Evolutionary conservation across 805 yeast genomes (phyloP), one percentile per base, ranked within the genome.

Genomic region (Komagataella pastoris): DNA sequence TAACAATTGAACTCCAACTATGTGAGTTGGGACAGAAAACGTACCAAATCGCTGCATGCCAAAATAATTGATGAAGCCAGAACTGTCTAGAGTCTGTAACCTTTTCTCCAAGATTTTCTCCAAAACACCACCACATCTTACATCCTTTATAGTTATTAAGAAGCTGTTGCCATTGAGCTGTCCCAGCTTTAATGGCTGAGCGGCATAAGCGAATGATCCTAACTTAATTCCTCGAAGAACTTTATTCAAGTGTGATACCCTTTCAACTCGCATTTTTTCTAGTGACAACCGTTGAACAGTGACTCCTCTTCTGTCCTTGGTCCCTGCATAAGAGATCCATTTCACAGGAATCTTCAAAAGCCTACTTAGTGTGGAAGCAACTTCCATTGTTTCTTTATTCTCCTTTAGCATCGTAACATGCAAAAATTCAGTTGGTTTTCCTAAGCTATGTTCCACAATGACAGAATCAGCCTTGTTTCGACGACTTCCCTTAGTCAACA

Each of bases 1-100:
- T 49, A 93, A 68, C 24, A 91, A 72, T 55, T 75, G 75, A 55
- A 78, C 79, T 49, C 99, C 99, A 51, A 90, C 73, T 30, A 75
- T 77, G 65, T 93, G 97, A 0, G 99, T 90, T 2, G 98, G 88
- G 24, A 89, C 75, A 10, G 97, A 86, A 61, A 88, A 91, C 0
- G 99, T 90, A 24, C 99, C 99, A 65, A 93, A 93, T 61, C 99
- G 74, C 71, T 93, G 99, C 90, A 93, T 84, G n/a, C 99, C 99
- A 64, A 77, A 93, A 63, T 93, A 93, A 65, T 93, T 93, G 56
- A 93, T 84, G 61, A 88, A 93, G 0, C 99, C 99, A 24, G 75
- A 71, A 1, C 71, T 71, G 50, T 71, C 70, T 50, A 91, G 69
- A 0, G 88, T 75, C 4, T 70, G 62, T 56, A 90, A 72, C 23